phyloP scores from a whole-genome alignment of 768 basidiomycete species.

The Mycena chlorophos region DNA sequence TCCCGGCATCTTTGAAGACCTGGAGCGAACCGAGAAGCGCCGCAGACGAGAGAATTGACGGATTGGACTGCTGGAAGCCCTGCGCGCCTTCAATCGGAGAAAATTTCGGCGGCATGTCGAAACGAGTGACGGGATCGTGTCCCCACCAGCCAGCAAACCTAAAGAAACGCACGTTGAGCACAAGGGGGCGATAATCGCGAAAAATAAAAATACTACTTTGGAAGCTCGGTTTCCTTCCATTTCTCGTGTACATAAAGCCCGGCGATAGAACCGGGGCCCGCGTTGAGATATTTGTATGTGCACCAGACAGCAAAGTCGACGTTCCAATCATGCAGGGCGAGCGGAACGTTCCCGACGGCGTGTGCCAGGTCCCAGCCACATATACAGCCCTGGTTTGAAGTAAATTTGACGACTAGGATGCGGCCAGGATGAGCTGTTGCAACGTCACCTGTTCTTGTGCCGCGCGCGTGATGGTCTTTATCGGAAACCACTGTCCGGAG shows the following conservation, averaged over 20 bases:
- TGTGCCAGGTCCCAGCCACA: constrained; percentile 98
- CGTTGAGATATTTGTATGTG: constrained; percentile 97
- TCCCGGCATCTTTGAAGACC: constrained; percentile 76
- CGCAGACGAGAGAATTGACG: constrained; percentile 75
- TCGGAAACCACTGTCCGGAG: constrained; percentile 93
- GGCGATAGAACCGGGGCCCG: constrained; percentile 96
- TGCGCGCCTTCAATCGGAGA: constrained; percentile 86
- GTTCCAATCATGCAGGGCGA: constrained; percentile 88
- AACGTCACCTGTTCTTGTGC: constrained; percentile 75
- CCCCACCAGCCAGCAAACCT: constrained; percentile 99
- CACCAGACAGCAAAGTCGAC: constrained; percentile 99
- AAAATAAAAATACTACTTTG: constrained; percentile 49
- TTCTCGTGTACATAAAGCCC: constrained; percentile 87
- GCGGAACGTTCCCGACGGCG: constrained; percentile 89
- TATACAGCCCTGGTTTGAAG: constrained; percentile 70
- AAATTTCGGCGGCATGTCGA: constrained; percentile 85
- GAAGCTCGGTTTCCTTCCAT: constrained; percentile 63
- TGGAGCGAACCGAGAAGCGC: constrained; percentile 83
- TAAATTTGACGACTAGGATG: constrained; percentile 29
- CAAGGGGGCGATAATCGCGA: constrained; percentile 16
- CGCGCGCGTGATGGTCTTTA: constrained; percentile 78
- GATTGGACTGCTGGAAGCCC: constrained; percentile 96
- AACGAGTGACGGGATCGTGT: constrained; percentile 82
- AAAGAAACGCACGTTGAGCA: constrained; percentile 12
- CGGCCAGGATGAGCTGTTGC: constrained; percentile 4